Conservation (phyloP, 352 stramenopile species). For the Globisporangium cederbergense region DNA sequence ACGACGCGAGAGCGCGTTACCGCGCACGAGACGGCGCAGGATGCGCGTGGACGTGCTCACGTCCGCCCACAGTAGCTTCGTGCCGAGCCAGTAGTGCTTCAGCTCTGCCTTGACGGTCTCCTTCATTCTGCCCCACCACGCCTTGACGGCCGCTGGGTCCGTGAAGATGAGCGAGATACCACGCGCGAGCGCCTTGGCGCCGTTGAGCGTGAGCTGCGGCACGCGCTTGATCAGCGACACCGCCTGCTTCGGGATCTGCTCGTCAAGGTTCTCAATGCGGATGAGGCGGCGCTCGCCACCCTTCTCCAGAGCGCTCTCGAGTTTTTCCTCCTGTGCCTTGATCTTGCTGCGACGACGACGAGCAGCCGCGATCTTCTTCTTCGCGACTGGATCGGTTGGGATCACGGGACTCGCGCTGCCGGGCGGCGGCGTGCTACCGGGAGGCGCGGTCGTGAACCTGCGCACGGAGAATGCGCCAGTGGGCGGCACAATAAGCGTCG, state of each 20-base stretch:
- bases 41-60: constrained; percentile 94
- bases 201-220: constrained; percentile 55
- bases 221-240: constrained; percentile 67
- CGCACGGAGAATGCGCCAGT: constrained; percentile 26
- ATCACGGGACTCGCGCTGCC: background rate
- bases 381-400: constrained; percentile 38
- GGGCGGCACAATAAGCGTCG: constrained; percentile 22
- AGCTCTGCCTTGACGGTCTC: constrained; percentile 88
- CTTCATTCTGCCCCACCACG: constrained; percentile 65
- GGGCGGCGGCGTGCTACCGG: constrained; percentile 22
- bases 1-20: constrained; percentile 92
- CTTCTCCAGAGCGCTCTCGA: constrained; percentile 76
- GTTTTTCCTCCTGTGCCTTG: constrained; percentile 72
- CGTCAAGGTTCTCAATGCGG: constrained; percentile 73
- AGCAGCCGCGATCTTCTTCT: constrained; percentile 78
- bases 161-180: constrained; percentile 58
- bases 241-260: constrained; percentile 70
- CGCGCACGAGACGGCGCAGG: constrained; percentile 86
- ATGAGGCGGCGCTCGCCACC: constrained; percentile 75
- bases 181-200: constrained; percentile 48
- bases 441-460: constrained; percentile 44
- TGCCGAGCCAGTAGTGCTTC: constrained; percentile 97
- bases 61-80: constrained; percentile 95
- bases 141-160: constrained; percentile 60
- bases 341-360: constrained; percentile 74